Evolutionary conservation across 225 moss, liverwort and hornwort genomes (phyloP).

Genomic region (Marchantia paleacea): DNA sequence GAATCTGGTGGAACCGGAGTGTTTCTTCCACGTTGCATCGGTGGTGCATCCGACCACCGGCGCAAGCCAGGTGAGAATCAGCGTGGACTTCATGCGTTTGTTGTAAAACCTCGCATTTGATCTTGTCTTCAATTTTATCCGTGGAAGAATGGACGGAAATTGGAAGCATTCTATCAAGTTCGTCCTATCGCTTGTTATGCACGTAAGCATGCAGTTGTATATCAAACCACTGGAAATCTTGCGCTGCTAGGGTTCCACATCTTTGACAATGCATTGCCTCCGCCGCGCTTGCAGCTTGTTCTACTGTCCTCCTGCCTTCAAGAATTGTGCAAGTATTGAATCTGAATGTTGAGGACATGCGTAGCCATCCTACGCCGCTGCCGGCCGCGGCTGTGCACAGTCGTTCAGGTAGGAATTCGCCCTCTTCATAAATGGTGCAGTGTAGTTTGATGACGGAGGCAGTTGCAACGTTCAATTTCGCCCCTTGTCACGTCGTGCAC

Average conservation of each 20-base stretch:
- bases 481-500: too few relatives aligned
- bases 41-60: slow-evolving; percentile 40
- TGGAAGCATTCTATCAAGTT: too few relatives aligned
- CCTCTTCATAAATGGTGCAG: too few relatives aligned
- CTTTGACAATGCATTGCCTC: background rate
- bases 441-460: too few relatives aligned
- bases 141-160: too few relatives aligned
- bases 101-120: too few relatives aligned
- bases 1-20: slow-evolving; percentile 88
- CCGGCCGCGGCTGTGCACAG: background rate
- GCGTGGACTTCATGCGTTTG: too few relatives aligned
- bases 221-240: background rate
- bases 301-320: slow-evolving; percentile 50
- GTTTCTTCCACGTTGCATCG: slow-evolving; percentile 68
- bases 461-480: too few relatives aligned
- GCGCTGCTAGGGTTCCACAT: background rate
- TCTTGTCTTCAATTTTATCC: too few relatives aligned
- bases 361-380: slow-evolving; percentile 30
- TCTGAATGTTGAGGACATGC: slow-evolving; percentile 56
- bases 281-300: slow-evolving; percentile 38
- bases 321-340: slow-evolving; percentile 57
- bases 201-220: background rate
- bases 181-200: too few relatives aligned
- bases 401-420: slow-evolving; percentile 19
- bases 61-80: slow-evolving; percentile 52